Percentiles rank a stretch among this genome's conserved stretches.
Conservation (phyloP, 257 asterid genomes). For the Solanum virginianum region DNA sequence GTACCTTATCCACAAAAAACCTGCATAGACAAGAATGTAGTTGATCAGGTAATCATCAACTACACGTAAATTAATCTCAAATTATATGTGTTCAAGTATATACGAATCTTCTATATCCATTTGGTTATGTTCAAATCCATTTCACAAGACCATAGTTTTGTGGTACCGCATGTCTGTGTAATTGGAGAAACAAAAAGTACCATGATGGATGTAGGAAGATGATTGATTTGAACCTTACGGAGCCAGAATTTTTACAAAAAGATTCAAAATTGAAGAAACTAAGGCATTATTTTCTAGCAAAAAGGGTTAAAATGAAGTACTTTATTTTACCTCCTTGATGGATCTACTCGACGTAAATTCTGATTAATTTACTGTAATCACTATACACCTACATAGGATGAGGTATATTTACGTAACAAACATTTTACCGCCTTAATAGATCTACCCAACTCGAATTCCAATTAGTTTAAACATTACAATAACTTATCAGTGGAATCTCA, state of each 20-base stretch:
- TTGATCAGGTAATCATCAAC: background rate
- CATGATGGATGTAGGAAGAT: background rate
- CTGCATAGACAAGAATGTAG: slow-evolving; percentile 16
- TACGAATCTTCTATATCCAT: background rate
- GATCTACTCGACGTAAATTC: background rate
- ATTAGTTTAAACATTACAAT: background rate
- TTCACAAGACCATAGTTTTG: background rate
- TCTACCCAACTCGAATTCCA: background rate
- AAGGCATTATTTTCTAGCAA: background rate
- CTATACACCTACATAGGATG: background rate
- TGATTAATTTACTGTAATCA: background rate
- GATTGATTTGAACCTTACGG: background rate
- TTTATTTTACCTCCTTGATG: background rate
- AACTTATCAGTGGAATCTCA: too few relatives aligned
- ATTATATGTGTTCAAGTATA: background rate
- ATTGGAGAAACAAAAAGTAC: background rate
- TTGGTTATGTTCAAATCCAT: background rate
- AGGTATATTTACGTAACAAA: background rate
- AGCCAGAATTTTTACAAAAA: background rate
- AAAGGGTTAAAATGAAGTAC: background rate
- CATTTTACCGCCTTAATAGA: background rate
- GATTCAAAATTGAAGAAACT: background rate
- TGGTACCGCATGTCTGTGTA: background rate
- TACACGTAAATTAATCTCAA: background rate
- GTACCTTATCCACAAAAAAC: slow-evolving; percentile 65